Evolutionary conservation across 2,329 filamentous ascomycete genomes (phyloP), one percentile per base, ranked within the genome.

Genomic region (Sordariomycetes sp.): DNA sequence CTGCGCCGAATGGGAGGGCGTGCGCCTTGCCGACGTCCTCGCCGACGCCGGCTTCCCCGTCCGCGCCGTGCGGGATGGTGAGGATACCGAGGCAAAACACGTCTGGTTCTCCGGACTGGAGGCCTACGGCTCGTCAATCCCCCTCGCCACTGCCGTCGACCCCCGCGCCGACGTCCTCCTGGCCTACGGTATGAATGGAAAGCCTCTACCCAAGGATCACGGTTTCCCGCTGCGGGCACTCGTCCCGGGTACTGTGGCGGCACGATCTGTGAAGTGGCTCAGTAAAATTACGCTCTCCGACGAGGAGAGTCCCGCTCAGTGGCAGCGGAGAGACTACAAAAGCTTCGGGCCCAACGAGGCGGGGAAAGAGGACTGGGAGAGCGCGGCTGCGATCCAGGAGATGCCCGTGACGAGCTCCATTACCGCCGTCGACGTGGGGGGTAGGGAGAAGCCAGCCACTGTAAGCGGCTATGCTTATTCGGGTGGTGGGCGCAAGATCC

Each of bases 211-310:
- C 0, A 77, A 76, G 1, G 85, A 88, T 60, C 86, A 89, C 63
- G 86, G 86, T 0, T 88, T 78, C 62, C 86, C 86, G 0, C 69
- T 87, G 16, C 75, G 84, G 1, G 78, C 79, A 0, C 73, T 87
- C 3, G 81, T 87, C 0, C 83, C 85, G 0, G 86, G 86, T 0
- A 79, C 83, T 55, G 85, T 87, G 1, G 86, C 84, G 1, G 86
- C 85, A 1, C 76, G 85, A 1, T 84, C 80, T 6, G 85, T 87
- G 62, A 89, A 89, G 65, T 89, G 85, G 86, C 72, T 89, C 1
- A 82, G 77, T 61, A 79, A 79, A 52, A 83, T 89, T 58, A 77
- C 80, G 0, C 73, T 88, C 1, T 81, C 82, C 46, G 82, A 84
- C 59, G 85, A 88, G 61, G 86, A 89, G 68, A 85, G 82, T 63